Base-by-base conservation (phyloP, 768 basidiomycete species). In the Suillus occidentalis region DNA sequence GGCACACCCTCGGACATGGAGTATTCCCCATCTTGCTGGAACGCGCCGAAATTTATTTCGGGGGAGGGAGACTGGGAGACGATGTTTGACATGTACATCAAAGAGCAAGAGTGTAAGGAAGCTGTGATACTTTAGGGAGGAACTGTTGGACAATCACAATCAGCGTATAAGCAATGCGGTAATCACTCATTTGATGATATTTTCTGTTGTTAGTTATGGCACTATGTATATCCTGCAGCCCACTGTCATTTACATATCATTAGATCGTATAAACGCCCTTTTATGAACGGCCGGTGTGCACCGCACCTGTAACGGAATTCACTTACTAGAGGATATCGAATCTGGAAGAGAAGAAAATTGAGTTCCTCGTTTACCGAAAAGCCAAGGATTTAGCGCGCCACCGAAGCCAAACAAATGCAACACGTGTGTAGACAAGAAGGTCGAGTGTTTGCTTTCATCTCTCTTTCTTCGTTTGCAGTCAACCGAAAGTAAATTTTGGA, bases 391-490 rank as follows among this genome's bases (percentile, higher is more conserved):
- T 45, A 57, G 22, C 40, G 43, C 71, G 78, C 76, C 78, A 77
- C 78, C n/a, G 55, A 59, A 31, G 22, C 64, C 75, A 79, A 79
- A 78, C 72, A 78, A 75, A 73, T 66, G 58, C 73, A 75, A 72
- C 73, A 68, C 71, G 20, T 20, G 34, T n/a, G 20, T 36, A n/a
- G 65, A 66, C 58, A 71, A 50, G 72, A 71, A 66, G 37, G 70
- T 69, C 56, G 66, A 67, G 55, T 65, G 68, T 58, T 67, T 68
- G 72, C 72, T 72, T 36, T 73, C 73, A 71, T 75, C 53, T 13
- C 78, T 82, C 82, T 83, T 76, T 79, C 82, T 76, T 80, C 79
- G 80, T 78, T 84, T 77, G 75, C 80, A 77, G 73, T 79, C 82
- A 77, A 79, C 79, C 79, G 79, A 82, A 83, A 83, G 80, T 82